These are phyloP conservation scores for Helotiales sp. DNA, from an alignment of 2,329 filamentous ascomycete species.

Conservation along the genomic window DNA sequence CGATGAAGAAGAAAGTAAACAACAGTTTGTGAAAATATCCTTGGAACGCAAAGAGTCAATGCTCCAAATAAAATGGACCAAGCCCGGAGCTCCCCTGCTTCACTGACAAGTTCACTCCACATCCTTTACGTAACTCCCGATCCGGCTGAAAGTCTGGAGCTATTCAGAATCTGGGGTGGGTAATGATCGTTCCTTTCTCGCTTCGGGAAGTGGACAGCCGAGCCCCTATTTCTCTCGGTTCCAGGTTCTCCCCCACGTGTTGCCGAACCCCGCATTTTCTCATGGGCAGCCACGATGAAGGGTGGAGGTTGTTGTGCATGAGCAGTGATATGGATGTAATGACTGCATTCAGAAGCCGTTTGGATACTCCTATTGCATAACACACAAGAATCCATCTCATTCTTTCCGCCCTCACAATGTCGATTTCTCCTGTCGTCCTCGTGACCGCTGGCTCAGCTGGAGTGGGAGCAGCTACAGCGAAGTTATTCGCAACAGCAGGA, in stretches of 20 bases:
- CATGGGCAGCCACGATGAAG: neutral
- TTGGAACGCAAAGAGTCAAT: neutral
- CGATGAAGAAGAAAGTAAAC: neutral
- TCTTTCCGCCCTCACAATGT: neutral
- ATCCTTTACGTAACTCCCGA: neutral
- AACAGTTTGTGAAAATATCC: neutral
- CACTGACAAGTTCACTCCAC: neutral
- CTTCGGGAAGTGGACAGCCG: neutral
- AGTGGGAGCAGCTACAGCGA: constrained; percentile 70
- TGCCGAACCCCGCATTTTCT: constrained; percentile 5
- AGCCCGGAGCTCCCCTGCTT: neutral
- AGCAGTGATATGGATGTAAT: neutral
- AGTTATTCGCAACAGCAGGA: constrained; percentile 70
- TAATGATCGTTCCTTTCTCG: neutral
- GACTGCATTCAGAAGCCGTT: neutral
- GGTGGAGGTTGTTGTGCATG: neutral
- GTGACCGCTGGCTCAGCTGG: constrained; percentile 65
- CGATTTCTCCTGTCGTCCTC: constrained; percentile 41
- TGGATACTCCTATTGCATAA: neutral
- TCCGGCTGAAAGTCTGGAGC: neutral
- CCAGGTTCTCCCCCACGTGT: neutral
- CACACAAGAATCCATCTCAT: neutral
- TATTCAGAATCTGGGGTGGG: neutral
- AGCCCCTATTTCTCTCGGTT: neutral
- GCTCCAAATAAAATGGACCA: neutral